These are phyloP conservation scores for Pelargonium myrrhifolium DNA, from an alignment of 441 rosid genomes.

Conservation along the genomic window DNA sequence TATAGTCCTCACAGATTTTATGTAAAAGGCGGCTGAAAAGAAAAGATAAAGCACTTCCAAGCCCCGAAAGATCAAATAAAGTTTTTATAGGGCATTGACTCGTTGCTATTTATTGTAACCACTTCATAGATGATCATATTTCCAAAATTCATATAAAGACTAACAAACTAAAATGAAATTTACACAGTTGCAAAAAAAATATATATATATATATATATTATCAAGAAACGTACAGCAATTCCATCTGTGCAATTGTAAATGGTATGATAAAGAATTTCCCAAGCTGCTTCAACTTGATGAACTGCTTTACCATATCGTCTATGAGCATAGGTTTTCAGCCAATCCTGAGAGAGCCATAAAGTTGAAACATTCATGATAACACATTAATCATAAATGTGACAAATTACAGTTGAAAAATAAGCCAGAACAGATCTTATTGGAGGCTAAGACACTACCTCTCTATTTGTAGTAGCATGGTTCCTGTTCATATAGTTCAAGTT, in stretches of 20 bases:
- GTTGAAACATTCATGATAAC: not conserved
- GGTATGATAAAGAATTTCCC: constrained; percentile 78
- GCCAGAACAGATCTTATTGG: not conserved
- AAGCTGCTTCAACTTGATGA: constrained; percentile 53
- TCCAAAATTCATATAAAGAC: not conserved
- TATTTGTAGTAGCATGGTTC: not conserved
- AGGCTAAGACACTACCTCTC: not conserved
- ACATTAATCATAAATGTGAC: not conserved
- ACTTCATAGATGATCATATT: not conserved
- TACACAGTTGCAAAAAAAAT: constrained; percentile 10
- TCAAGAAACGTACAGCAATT: constrained; percentile 50
- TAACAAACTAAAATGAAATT: constrained; percentile 5
- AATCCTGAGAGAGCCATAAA: constrained; percentile 44
- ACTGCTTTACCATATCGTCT: constrained; percentile 82
- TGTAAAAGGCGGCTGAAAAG: no score
- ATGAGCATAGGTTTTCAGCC: constrained; percentile 67
- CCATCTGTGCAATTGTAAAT: constrained; percentile 85
- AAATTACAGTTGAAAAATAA: not conserved
- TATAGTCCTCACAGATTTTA: no score
- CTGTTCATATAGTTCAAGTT: no score
- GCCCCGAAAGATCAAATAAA: no score
- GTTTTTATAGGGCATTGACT: no score
- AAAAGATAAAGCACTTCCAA: no score
- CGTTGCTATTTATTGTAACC: not conserved
- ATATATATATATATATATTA: no score